Evolutionary conservation across 106 monocot species (phyloP), one percentile per base, ranked within the genome.

Genomic region (Phalaenopsis equestris): DNA sequence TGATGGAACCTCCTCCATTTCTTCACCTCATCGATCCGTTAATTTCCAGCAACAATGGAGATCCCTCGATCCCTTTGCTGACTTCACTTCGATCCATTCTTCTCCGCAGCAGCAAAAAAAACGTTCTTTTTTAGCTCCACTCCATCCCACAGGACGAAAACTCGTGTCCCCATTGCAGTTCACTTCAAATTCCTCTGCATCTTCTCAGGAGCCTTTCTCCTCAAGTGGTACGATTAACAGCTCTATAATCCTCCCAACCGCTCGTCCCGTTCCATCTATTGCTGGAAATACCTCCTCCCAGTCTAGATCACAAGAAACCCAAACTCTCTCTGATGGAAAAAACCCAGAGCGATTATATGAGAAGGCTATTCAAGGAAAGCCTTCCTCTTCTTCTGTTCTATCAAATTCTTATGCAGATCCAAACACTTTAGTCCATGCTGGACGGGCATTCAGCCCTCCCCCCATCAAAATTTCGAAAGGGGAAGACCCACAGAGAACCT

Each of bases 31-130:
- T 52, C n/a, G 55, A 55, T 48, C 52, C 7, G 12, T 47, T 5
- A 55, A 12, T 24, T 77, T 52, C 42, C 77, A 55, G 19, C n/a
- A 77, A 12, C 77, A 77, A 77, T 77, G 77, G 77, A 48, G 52
- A 77, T 77, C 55, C 12, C 30, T 37, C 75, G 45, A 80, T 12
- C 45, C 16, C 5, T 37, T 68, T 11, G 42, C 42, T 39, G 73
- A 73, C 42, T 42, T 42, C 17, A 15, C 73, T 14, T 16, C 36
- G 73, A 41, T 42, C 6, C 8, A 18, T 11, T 3, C 70, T 11
- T 70, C 37, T 70, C 70, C 37, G 38, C 70, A 36, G 39, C 24
- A 36, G 37, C 24, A 70, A 12, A 70, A 70, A 70, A 30, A 38
- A 3, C 8, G 41, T 6, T 73, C 42, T 43, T 42, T 73, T 42